Evolutionary conservation across 1,139 yeast species (phyloP), one percentile per base, ranked within the genome.

Genomic region (Kurtzmaniella quercitrusa): DNA sequence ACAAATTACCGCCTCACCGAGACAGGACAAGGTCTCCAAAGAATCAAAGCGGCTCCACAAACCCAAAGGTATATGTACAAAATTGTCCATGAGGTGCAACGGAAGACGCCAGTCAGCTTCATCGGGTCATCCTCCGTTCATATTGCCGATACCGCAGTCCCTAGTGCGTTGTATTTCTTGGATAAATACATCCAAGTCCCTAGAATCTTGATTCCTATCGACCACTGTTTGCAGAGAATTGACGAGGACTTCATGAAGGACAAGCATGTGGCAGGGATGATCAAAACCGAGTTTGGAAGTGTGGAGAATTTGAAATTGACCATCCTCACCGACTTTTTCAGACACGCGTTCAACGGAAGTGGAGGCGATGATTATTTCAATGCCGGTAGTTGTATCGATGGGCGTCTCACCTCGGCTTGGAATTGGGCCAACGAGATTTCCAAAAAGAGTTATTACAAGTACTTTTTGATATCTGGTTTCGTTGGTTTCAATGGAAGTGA

Each of bases 371-470:
- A 85, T 59, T 83, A 81, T 58, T 84, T 80, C 57, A 84, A 83
- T 70, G 86, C 89, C 21, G 93, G 93, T 1, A 79, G 86, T 2
- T 84, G 93, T 62, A 84, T 84, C 46, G 93, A 84, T 58, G 93
- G 91, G 18, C 73, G 91, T 43, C 65, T 85, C 42, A 84, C 93
- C 0, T 77, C 85, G 44, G 87, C 90, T 1, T 85, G 91, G 87
- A 85, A 84, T 54, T 85, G 87, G 74, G 83, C 89, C 43, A 84
- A 85, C 56, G 73, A 74, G 47, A 79, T 84, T 39, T 63, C 81
- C 25, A 82, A 82, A 56, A 83, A 82, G 56, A 70, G 73, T 9
- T 84, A 82, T 56, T 81, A 77, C 54, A 81, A 79, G 54, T 67
- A 80, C 39, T 83, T 84, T 57, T 56, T 84, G 43, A 61, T 85